Conservation (phyloP, 192 early-diverging fungal species). For the Mortierella claussenii region DNA sequence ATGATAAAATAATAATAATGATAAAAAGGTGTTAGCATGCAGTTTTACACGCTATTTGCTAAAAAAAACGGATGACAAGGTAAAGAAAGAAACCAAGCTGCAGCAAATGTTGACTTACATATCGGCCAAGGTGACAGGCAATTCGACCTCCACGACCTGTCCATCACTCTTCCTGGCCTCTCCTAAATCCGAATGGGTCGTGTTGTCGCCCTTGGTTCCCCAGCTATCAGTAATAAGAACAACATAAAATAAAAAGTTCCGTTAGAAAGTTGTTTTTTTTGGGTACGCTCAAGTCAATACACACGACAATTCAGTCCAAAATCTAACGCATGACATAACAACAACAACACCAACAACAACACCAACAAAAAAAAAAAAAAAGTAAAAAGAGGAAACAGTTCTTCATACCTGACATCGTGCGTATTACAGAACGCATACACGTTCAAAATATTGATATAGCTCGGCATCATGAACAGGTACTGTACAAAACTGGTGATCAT, state of each 20-base stretch:
- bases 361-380: neutral
- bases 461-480: slow-evolving; percentile 80
- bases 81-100: too few relatives aligned
- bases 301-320: too few relatives aligned
- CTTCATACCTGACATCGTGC: slow-evolving; percentile 74
- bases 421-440: slow-evolving; percentile 88
- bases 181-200: slow-evolving; percentile 59
- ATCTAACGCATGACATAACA: too few relatives aligned
- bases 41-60: too few relatives aligned
- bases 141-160: slow-evolving; percentile 59
- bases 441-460: slow-evolving; percentile 82
- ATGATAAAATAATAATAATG: slow-evolving; percentile 43
- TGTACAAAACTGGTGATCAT: slow-evolving; percentile 78
- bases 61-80: neutral
- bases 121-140: slow-evolving; percentile 78
- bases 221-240: slow-evolving; percentile 53
- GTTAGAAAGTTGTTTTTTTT: too few relatives aligned
- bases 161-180: slow-evolving; percentile 62
- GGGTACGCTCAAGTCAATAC: too few relatives aligned
- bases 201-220: slow-evolving; percentile 87
- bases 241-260: neutral
- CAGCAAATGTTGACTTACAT: slow-evolving; percentile 60
- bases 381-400: neutral
- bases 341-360: neutral
- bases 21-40: slow-evolving; percentile 32